Evolutionary conservation across 2,329 filamentous ascomycete genomes (phyloP), one percentile per base, ranked within the genome.

Genomic region (Cordyceps tenuipes): DNA sequence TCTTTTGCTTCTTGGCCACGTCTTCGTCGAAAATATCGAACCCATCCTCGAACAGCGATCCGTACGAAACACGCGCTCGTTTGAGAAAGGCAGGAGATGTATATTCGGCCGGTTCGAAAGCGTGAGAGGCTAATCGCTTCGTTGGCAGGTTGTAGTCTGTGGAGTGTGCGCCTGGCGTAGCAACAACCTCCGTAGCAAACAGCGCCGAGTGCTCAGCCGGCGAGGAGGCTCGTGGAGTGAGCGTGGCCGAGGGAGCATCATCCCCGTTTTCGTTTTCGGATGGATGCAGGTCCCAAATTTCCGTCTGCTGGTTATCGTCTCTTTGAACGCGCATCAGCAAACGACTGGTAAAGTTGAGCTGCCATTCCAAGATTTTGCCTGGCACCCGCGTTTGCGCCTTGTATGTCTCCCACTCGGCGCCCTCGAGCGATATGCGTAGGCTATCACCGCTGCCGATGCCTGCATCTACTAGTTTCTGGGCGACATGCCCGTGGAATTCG

Each of bases 71-170:
- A 59, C 88, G 80, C 15, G 83, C 81, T 57, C 87, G 81, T 70
- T 89, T 92, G 21, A 90, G 74, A 65, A 95, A 96, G 0, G 90
- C 89, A 0, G 91, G 91, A 3, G 91, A 95, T 5, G 82, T 78
- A 75, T 85, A 94, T 65, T 87, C 82, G 19, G 78, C 74, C 49
- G 75, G 66, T 9, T 76, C 76, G 50, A 75, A 65, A 2, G 68
- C 68, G 21, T 71, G 62, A 6, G 75, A 68, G 21, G 70, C 71
- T 6, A 65, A 62, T 61, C 73, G 71, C 52, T 76, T 77, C 19
- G 65, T 64, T 5, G 72, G 68, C 1, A 69, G 53, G 12, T 61
- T 59, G 23, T 60, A 53, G 23, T 65, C 63, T 15, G 65, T 63
- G 17, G 66, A 63, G 39, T 61, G 58, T 13, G 64, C 58, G 57